These are phyloP conservation scores for Apiotrichum gamsii DNA, from an alignment of 1,284 basidiomycete genomes.

Conservation along the genomic window DNA sequence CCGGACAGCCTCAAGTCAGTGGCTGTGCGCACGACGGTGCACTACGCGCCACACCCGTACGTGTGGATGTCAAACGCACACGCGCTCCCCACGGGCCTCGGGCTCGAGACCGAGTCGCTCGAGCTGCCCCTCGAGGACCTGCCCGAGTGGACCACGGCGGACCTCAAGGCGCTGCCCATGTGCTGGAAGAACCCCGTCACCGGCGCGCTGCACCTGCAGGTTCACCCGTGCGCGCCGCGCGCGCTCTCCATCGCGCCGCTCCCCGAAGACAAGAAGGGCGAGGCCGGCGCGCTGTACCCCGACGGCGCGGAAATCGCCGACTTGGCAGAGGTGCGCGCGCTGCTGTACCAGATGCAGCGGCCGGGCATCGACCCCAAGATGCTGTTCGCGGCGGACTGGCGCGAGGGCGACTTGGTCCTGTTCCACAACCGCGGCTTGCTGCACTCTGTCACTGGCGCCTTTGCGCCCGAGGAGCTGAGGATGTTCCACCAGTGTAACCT, in stretches of 20 bases:
- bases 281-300: conserved; percentile 54
- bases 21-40: conserved; percentile 66
- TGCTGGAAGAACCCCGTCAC: conserved; percentile 81
- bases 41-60: conserved; percentile 70
- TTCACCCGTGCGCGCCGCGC: conserved; percentile 60
- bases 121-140: conserved; percentile 62
- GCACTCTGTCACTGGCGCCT: conserved; percentile 70
- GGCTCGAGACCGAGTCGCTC: conserved; percentile 66
- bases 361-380: conserved; percentile 65
- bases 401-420: conserved; percentile 60
- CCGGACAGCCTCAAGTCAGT: conserved; percentile 69
- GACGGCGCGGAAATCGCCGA: conserved; percentile 67
- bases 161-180: conserved; percentile 63
- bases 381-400: conserved; percentile 54
- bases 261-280: conserved; percentile 52
- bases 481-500: conserved; percentile 79
- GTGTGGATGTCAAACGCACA: conserved; percentile 76
- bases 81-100: conserved; percentile 66
- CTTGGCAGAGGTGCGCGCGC: conserved; percentile 61
- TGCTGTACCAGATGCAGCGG: conserved; percentile 71
- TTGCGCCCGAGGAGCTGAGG: conserved; percentile 61
- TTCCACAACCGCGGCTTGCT: conserved; percentile 69
- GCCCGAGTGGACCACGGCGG: conserved; percentile 65
- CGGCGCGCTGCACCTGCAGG: conserved; percentile 66
- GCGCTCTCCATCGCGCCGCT: conserved; percentile 60